Conservation (phyloP, 257 asterid species). For the Solanum tarijense region DNA sequence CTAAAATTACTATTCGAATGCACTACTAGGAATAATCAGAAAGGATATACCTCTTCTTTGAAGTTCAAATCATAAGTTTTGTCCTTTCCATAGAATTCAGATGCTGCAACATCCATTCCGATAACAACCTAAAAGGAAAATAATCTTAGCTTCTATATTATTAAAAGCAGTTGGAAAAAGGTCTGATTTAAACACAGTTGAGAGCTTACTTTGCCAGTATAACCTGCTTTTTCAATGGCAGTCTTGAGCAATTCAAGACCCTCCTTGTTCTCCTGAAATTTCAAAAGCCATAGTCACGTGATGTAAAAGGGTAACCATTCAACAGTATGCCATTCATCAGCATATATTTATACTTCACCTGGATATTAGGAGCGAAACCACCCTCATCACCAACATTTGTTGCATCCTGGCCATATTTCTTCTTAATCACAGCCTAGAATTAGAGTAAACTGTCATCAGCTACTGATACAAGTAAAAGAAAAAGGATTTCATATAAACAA, state of each 20-base stretch:
- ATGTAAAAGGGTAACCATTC: not conserved
- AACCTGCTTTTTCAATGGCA: constrained; percentile 41
- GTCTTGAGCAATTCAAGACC: constrained; percentile 96
- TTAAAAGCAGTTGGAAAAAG: not conserved
- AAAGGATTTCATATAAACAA: not conserved
- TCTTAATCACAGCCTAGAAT: constrained; percentile 81
- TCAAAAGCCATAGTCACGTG: not conserved
- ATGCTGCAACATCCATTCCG: constrained; percentile 99
- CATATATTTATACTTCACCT: constrained; percentile 23
- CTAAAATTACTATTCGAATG: not conserved
- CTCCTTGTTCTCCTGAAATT: constrained; percentile 86
- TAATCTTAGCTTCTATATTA: not conserved
- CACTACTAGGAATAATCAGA: not conserved
- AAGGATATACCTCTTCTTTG: constrained; percentile 67
- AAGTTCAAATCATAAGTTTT: constrained; percentile 85
- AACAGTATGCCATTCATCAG: not conserved
- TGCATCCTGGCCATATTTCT: constrained; percentile 94
- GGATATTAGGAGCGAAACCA: constrained; percentile 98
- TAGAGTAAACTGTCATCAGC: not conserved
- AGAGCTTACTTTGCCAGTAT: constrained; percentile 59
- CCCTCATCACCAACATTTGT: constrained; percentile 98
- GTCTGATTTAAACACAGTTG: not conserved
- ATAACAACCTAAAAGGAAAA: constrained; percentile 56
- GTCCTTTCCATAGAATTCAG: constrained; percentile 81
- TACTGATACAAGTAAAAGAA: not conserved